Evolutionary conservation across 768 basidiomycete species (phyloP), one percentile per base, ranked within the genome.

Genomic region (Lactifluus pinguis): DNA sequence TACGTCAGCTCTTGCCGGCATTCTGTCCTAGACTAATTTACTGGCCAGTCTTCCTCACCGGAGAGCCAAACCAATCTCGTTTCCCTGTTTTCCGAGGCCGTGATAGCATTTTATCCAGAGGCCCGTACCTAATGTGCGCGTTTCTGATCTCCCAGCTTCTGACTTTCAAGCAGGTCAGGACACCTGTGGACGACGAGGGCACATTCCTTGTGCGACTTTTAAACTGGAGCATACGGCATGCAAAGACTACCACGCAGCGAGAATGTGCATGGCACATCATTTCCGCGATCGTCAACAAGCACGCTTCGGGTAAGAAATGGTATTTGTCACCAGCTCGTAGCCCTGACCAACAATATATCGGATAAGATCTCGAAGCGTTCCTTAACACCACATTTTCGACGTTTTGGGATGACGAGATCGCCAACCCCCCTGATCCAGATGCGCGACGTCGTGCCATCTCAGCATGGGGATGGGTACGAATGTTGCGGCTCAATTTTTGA

Each of bases 281-380:
- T 17, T 78, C 86, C 1, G 80, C 85, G 0, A 73, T 89, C n/a
- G 72, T 93, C 30, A 97, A 98, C 71, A 92, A 93, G 71, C 81
- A 84, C 41, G 76, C 77, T 10, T 78, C 84, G 44, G 84, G 94
- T 92, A 51, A 63, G 79, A 21, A 4, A 30, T 19, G 3, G 25
- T 10, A 53, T 2, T 41, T 36, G 55, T 57, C 36, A 21, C 1
- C 32, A 39, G 19, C 8, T 36, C 7, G 17, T 7, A 59, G 10
- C 11, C 32, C 30, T 63, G 14, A 49, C 39, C 30, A 38, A 60
- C 44, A 9, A 38, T 57, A 56, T n/a, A n/a, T n/a, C 45, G 34
- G 65, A 19, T 15, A 53, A 87, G 86, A 79, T 50, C 67, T 83
- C 7, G 68, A 72, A 0, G 59, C 67, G 0, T 86, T 87, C 70